phyloP scores from a whole-genome alignment of 2,329 filamentous ascomycete genomes.

The Ascocoryne sarcoides region DNA sequence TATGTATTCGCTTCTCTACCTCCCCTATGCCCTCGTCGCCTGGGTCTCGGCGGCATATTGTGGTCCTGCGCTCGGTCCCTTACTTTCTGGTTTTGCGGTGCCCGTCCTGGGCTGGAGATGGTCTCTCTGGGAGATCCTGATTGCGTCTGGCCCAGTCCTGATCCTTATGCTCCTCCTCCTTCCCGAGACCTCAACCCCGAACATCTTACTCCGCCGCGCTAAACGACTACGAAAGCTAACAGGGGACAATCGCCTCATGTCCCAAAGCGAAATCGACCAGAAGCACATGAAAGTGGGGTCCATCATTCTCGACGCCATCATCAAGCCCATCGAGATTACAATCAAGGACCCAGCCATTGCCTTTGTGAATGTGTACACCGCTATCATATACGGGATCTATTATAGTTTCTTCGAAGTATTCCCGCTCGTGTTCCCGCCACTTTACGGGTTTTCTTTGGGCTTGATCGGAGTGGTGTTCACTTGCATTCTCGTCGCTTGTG shows the following conservation, averaged over 20 bases:
- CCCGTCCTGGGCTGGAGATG: slow-evolving; percentile 52
- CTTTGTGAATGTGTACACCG: slow-evolving; percentile 54
- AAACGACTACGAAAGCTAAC: slow-evolving; percentile 52
- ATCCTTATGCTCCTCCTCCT: slow-evolving; percentile 53
- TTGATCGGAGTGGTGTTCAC: slow-evolving; percentile 52
- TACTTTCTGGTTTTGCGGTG: slow-evolving; percentile 53
- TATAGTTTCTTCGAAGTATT: slow-evolving; percentile 60
- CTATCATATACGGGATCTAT: slow-evolving; percentile 53
- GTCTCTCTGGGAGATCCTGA: slow-evolving; percentile 56
- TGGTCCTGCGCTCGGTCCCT: slow-evolving; percentile 48
- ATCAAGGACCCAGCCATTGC: slow-evolving; percentile 53
- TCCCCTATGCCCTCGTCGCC: slow-evolving; percentile 49
- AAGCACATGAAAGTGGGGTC: slow-evolving; percentile 39
- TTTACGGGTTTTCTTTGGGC: slow-evolving; percentile 52
- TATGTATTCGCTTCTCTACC: slow-evolving; percentile 44
- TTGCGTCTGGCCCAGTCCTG: slow-evolving; percentile 49
- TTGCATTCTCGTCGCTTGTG: slow-evolving; percentile 48
- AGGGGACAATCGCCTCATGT: slow-evolving; percentile 45
- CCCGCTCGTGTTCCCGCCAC: slow-evolving; percentile 50
- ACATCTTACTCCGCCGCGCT: slow-evolving; percentile 53
- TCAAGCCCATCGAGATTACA: slow-evolving; percentile 52
- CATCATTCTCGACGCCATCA: slow-evolving; percentile 32
- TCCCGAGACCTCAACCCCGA: slow-evolving; percentile 53
- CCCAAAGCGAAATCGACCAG: slow-evolving; percentile 57
- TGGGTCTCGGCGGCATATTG: slow-evolving; percentile 49